Base-by-base conservation (phyloP, 164 flowering plant species). In the Chimonanthus salicifolius region DNA sequence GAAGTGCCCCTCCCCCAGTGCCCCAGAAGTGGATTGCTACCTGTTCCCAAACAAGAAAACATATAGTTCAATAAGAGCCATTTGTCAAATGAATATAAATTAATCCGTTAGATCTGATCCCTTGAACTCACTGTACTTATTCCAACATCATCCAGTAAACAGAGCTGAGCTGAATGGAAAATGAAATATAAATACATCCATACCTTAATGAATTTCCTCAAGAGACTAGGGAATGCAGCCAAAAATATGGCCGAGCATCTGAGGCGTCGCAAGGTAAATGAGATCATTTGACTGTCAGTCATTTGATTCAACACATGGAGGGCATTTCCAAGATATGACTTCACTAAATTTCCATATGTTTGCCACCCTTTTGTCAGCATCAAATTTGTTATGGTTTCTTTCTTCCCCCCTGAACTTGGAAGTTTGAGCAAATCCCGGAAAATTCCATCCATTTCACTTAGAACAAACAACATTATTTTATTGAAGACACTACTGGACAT, bases 11-110 rank as follows among this genome's bases (percentile, higher is more conserved):
- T 65, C 88, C 90, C 18, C 97, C 97, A 44, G 97, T 88, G 58
- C 99, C 93, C 99, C 97, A 93, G 81, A 92, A 95, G 76, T 95
- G 98, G 77, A 95, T 87, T 69, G 83, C 81, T 71, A 86, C 92
- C 99, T 95, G 91, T 33, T 33, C 33, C 33, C 15, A 73, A 80
- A 67, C 78, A 70, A 8, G 33, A 72, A 76, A 18, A n/a, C 67
- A 64, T 33, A 7, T 67, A 69, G 75, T 64, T 47, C 33, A 58
- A 20, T 9, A 71, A 47, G 67, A 46, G 9, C 70, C 18, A 70
- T 43, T 11, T 45, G 45, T 47, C 47, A 66, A 4, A 10, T 21
- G 60, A 54, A 54, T 54, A 5, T 13, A 13, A 54, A 33, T 33
- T 33, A 33, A 33, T 33, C 33, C 33, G 33, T 33, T 33, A 33